Evolutionary conservation across 2,329 filamentous ascomycete species (phyloP), one percentile per base, ranked within the genome.

Genomic region (Metarhizium humberi): DNA sequence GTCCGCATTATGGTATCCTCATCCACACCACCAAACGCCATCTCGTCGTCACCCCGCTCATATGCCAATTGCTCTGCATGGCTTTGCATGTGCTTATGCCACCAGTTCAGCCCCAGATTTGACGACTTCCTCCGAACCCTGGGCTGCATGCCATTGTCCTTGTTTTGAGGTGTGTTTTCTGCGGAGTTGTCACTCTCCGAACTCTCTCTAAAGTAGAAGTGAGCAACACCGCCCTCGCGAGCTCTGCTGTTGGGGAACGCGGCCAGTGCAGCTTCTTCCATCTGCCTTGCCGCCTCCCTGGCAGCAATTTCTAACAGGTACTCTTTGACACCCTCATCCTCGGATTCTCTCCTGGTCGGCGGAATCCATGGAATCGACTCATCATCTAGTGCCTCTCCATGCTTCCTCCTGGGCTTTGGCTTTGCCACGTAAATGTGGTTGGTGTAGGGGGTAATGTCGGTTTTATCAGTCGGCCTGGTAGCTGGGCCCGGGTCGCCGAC

Each of bases 241-340:
- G 86, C 78, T 11, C 81, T 80, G 64, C 86, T 88, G 64, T 86
- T 86, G 64, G 87, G 87, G 65, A 90, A 92, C 1, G 87, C 88
- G 43, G 85, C 85, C 66, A 91, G 78, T 50, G 86, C 88, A 64
- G 83, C 78, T 62, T 95, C 89, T 59, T 87, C 84, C 59, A 96
- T 76, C 67, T 92, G 87, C 64, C 85, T 84, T 67, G 94, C 86
- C 8, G 88, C 88, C 64, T 90, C 86, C 64, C 85, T 86, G 52
- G 88, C 88, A 47, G 91, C 89, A 56, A 95, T 75, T 55, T 88
- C 84, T 56, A 95, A 79, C 55, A 96, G 73, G 68, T 92, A 92
- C 42, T 85, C 84, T 52, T 87, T 84, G 62, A 88, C 87, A 59
- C 82, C 80, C 59, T 89, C 88, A 65, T 94, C 88, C 59, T 88